Evolutionary conservation across 768 basidiomycete species (phyloP).

Genomic region (Hygrocybe coccinea): DNA sequence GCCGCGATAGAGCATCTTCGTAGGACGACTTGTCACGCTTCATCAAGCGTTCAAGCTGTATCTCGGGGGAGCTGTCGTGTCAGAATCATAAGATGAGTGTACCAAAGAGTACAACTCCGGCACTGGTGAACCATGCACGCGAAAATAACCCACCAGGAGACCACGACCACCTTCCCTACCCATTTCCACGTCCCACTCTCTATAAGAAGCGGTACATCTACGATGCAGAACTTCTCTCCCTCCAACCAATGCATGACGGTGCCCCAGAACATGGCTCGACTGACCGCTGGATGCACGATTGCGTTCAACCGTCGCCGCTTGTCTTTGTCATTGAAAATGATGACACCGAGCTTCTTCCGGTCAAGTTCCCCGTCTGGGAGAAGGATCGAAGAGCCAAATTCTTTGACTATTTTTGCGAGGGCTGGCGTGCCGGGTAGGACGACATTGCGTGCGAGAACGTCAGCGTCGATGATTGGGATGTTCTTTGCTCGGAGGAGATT

Average conservation of each 20-base stretch:
- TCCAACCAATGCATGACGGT: constrained; percentile 68
- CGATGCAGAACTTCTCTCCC: constrained; percentile 72
- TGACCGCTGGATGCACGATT: constrained; percentile 91
- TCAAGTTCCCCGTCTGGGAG: constrained; percentile 68
- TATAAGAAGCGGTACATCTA: constrained; percentile 90
- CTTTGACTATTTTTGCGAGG: constrained; percentile 57
- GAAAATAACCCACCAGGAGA: constrained; percentile 69
- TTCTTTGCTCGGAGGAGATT: constrained; percentile 56
- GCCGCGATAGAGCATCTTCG: constrained; percentile 66
- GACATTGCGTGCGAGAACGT: constrained; percentile 79
- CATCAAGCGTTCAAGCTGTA: constrained; percentile 83
- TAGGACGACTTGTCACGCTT: constrained; percentile 61
- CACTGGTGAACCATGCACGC: background rate
- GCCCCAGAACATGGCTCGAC: constrained; percentile 65
- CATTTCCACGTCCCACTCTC: constrained; percentile 82
- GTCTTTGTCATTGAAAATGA: constrained; percentile 75
- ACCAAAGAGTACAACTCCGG: too few relatives aligned
- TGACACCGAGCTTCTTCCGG: constrained; percentile 73
- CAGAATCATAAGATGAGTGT: too few relatives aligned
- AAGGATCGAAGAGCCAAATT: constrained; percentile 71
- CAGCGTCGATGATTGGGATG: constrained; percentile 90
- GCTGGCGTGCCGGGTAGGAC: constrained; percentile 79
- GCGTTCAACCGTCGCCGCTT: constrained; percentile 71
- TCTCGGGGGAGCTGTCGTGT: constrained; percentile 66
- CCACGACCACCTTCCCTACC: constrained; percentile 81